phyloP scores from a whole-genome alignment of 257 asterid species.

The Nicotiana tabacum region DNA sequence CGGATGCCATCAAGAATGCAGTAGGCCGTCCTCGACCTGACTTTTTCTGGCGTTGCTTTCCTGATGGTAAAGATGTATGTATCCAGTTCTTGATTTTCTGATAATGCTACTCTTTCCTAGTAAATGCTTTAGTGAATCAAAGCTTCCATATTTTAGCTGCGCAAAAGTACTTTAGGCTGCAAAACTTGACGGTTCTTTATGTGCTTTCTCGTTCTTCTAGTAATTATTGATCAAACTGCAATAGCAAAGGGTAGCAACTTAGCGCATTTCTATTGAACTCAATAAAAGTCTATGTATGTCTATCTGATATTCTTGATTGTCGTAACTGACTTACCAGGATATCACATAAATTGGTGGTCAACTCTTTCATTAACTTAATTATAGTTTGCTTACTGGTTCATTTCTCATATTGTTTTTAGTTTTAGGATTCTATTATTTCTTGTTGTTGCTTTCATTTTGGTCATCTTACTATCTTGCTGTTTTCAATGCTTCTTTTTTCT shows the following conservation, averaged over 20 bases:
- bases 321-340: neutral
- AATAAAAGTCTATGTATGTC: neutral
- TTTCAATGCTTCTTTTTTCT: no score
- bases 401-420: no score
- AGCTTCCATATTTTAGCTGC: no score
- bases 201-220: no score
- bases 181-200: no score
- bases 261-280: neutral
- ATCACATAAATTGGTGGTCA: neutral
- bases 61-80: slow-evolving; percentile 68
- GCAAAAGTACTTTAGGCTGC: no score
- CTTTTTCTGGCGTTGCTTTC: slow-evolving; percentile 94
- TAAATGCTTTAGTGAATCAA: no score
- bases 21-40: slow-evolving; percentile 87
- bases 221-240: no score
- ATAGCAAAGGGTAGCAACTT: neutral
- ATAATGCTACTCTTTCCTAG: neutral
- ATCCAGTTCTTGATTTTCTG: neutral
- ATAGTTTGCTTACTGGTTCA: no score
- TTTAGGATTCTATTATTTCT: no score
- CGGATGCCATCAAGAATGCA: slow-evolving; percentile 76
- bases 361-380: neutral
- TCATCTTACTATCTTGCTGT: no score
- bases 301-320: neutral
- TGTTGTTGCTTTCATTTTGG: no score